A percentile compares a stretch with the other conserved stretches of the same genome.
These are phyloP conservation scores for Tardiomyces blankii DNA, from an alignment of 1,139 yeast species.

Conservation along the genomic window DNA sequence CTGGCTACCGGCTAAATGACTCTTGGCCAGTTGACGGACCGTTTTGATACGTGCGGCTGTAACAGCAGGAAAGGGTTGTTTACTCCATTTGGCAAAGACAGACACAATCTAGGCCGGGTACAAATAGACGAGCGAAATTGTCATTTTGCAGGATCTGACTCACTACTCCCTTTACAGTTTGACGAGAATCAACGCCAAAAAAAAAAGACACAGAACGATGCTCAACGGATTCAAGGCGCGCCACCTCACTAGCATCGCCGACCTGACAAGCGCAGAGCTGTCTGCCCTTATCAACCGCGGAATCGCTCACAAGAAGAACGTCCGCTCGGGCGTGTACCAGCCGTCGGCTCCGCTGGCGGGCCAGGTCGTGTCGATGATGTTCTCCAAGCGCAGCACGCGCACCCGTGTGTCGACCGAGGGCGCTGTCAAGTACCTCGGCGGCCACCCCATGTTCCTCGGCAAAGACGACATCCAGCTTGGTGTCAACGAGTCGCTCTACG, in stretches of 20 bases:
- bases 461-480: constrained; percentile 95
- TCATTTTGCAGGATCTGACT: too few relatives aligned
- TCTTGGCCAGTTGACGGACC: not conserved
- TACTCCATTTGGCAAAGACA: not conserved
- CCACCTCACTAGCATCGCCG: constrained; percentile 71
- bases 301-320: constrained; percentile 18
- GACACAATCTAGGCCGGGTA: not conserved
- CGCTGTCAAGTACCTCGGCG: constrained; percentile 89
- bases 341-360: constrained; percentile 41
- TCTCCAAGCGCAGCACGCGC: constrained; percentile 87
- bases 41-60: not conserved
- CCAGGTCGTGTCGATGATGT: constrained; percentile 69
- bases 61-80: not conserved
- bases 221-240: constrained; percentile 4
- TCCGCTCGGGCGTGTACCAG: constrained; percentile 20
- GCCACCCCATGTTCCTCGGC: constrained; percentile 92
- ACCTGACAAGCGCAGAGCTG: constrained; percentile 61
- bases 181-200: not conserved
- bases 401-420: constrained; percentile 93
- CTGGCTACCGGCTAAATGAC: not conserved
- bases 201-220: not conserved
- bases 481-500: constrained; percentile 84
- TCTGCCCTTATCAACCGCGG: constrained; percentile 43
- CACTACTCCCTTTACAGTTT: not conserved
- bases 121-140: not conserved